Conservation (phyloP, 805 yeast genomes). For the Dipodascus geniculatus region DNA sequence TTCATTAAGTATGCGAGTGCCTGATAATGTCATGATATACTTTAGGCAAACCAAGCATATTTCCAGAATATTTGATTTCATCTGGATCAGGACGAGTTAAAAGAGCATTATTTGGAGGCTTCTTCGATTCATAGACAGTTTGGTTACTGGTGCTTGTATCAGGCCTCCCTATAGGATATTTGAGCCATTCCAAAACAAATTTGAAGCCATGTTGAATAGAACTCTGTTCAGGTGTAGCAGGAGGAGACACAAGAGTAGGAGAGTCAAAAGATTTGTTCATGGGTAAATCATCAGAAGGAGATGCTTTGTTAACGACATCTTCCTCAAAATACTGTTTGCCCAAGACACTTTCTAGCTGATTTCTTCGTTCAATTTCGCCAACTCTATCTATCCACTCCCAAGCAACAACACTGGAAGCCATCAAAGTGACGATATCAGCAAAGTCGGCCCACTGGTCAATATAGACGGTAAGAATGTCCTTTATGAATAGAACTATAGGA, state of each 20-base stretch:
- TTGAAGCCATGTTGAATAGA: not conserved
- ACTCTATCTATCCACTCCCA: conserved; percentile 16
- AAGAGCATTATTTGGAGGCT: too few species aligned
- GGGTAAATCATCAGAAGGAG: too few species aligned
- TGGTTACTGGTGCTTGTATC: conserved; percentile 9
- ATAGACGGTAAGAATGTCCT: conserved; percentile 11
- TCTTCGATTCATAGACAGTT: conserved; percentile 7
- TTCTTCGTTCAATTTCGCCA: conserved; percentile 7
- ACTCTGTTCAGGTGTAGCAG: not conserved
- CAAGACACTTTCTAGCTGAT: conserved; percentile 11
- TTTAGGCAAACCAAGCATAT: not conserved
- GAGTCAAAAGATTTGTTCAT: not conserved
- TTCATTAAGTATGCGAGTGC: not conserved
- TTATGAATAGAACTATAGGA: conserved; percentile 14
- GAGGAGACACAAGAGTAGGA: not conserved
- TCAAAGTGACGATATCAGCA: conserved; percentile 7
- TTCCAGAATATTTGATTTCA: not conserved
- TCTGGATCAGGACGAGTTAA: too few species aligned
- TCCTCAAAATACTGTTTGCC: conserved; percentile 15
- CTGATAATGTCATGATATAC: not conserved
- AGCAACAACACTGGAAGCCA: conserved; percentile 11
- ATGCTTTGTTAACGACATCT: too few species aligned
- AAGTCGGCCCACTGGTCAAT: conserved; percentile 10
- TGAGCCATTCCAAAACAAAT: not conserved
- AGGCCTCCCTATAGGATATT: conserved; percentile 6